Base-by-base conservation (phyloP, 192 early-diverging fungal genomes). In the Phlyctochytrium arcticum region DNA sequence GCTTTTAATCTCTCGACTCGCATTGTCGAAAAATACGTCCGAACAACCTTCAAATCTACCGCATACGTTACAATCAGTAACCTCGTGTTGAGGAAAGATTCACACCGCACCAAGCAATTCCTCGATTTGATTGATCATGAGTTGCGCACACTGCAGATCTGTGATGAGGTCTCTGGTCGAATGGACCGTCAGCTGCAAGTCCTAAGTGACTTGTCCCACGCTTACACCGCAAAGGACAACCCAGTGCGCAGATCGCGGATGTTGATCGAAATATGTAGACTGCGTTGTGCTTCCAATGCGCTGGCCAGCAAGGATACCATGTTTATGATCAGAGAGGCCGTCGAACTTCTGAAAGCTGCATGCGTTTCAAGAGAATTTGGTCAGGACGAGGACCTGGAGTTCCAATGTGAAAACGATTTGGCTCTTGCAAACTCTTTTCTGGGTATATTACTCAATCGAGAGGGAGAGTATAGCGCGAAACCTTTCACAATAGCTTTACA, bases 361-460 rank as follows among this genome's bases (percentile, higher is more conserved):
- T 50, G 75, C 23, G 68, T 75, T 64, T 42, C 33, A 1, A 37
- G 67, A 42, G 68, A 62, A 39, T 77, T 75, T 44, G 74, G 78
- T 55, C 63, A 78, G 9, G 74, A 65, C 27, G 39, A 21, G n/a
- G 26, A 3, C 15, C 5, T 49, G 10, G 10, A 15, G 21, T 6
- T 5, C 3, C 54, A 69, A 54, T 26, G n/a, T 30, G 48, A 39
- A 6, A 69, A 86, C 64, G 77, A 87, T 36, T 54, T 88, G 30
- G 87, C 87, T 0, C 65, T 77, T 26, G 81, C 87, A 17, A 79
- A 84, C 62, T 77, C 83, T 0, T 81, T 80, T 77, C 60, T 77
- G 36, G 87, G 84, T 0, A 73, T 87, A 21, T 68, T 74, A 26
- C 67, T 65, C 46, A 71, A 74, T 60, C 70, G 83, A 21, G 24